Percentiles rank a stretch among this genome's conserved stretches.
phyloP scores from a whole-genome alignment of 371 early-diverging fungal species.

The Capillidium heterosporum region DNA sequence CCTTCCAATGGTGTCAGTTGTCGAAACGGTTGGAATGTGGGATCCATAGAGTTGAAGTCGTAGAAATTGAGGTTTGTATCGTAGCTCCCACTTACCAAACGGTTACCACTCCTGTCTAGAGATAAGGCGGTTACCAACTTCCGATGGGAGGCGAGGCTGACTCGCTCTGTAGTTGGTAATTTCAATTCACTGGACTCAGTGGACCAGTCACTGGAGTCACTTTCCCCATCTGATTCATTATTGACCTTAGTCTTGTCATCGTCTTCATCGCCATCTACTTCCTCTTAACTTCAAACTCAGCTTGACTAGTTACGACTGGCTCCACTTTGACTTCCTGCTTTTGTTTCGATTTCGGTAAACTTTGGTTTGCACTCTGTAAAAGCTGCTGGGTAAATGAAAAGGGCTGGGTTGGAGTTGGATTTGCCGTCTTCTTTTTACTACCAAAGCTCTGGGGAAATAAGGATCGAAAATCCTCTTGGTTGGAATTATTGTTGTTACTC shows the following conservation, averaged over 20 bases:
- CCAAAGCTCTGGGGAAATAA: too few relatives aligned
- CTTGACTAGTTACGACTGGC: too few relatives aligned
- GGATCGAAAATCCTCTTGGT: too few relatives aligned
- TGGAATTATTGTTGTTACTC: too few relatives aligned
- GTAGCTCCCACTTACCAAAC: constrained; percentile 64
- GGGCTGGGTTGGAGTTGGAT: not conserved
- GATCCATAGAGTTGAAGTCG: constrained; percentile 85
- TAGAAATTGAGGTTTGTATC: constrained; percentile 71
- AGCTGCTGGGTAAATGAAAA: not conserved
- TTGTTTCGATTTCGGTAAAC: not conserved
- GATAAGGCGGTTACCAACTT: constrained; percentile 31
- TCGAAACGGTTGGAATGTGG: constrained; percentile 50
- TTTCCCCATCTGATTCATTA: too few relatives aligned
- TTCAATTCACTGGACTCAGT: too few relatives aligned
- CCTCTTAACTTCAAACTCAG: too few relatives aligned
- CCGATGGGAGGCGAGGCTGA: too few relatives aligned
- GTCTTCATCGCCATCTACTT: not conserved
- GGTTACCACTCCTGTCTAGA: constrained; percentile 64
- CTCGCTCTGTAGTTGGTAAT: too few relatives aligned
- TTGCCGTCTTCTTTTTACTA: too few relatives aligned
- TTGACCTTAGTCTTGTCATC: not conserved
- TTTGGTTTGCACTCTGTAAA: constrained; percentile 2
- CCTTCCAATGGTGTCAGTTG: constrained; percentile 64
- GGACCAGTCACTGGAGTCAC: too few relatives aligned
- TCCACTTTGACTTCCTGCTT: not conserved